Conservation (phyloP, 2,329 filamentous ascomycete genomes). For the Fusarium proliferatum region DNA sequence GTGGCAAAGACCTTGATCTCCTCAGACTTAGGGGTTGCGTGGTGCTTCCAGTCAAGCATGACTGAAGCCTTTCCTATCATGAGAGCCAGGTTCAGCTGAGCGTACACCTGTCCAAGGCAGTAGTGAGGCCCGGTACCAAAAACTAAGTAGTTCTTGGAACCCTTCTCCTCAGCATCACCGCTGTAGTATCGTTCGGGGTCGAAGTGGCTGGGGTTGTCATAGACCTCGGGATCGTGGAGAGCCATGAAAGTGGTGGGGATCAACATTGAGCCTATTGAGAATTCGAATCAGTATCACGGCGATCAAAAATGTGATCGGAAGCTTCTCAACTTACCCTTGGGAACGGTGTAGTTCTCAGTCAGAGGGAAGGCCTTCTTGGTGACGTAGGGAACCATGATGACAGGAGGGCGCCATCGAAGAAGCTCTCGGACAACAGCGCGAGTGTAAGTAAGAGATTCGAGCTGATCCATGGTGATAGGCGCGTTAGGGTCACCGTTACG, state of each 20-base stretch:
- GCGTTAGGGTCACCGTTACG: slow-evolving; percentile 80
- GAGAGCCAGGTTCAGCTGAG: slow-evolving; percentile 86
- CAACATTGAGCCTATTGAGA: slow-evolving; percentile 80
- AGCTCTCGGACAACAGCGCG: slow-evolving; percentile 92
- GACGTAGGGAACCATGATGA: slow-evolving; percentile 95
- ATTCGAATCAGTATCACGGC: slow-evolving; percentile 30
- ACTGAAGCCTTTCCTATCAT: slow-evolving; percentile 92
- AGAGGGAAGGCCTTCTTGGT: slow-evolving; percentile 97
- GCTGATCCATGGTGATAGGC: slow-evolving; percentile 81
- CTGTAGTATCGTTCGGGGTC: slow-evolving; percentile 92
- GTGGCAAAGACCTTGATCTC: slow-evolving; percentile 99
- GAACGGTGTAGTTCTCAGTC: slow-evolving; percentile 86
- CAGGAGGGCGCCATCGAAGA: slow-evolving; percentile 92
- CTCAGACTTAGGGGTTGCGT: slow-evolving; percentile 84
- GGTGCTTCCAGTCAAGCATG: slow-evolving; percentile 89
- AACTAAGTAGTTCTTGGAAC: slow-evolving; percentile 93
- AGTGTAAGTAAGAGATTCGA: slow-evolving; percentile 91
- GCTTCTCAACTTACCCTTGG: slow-evolving; percentile 71
- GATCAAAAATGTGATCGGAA: background rate
- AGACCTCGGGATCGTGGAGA: slow-evolving; percentile 91
- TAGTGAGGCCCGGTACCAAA: slow-evolving; percentile 97
- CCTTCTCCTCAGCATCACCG: slow-evolving; percentile 87
- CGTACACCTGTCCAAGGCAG: slow-evolving; percentile 94
- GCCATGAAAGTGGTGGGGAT: slow-evolving; percentile 91
- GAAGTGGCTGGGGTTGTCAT: slow-evolving; percentile 87